Percentiles rank a stretch among this genome's conserved stretches.
Conservation (phyloP, 2,329 filamentous ascomycete species). For the Zymoseptoria ardabiliae region DNA sequence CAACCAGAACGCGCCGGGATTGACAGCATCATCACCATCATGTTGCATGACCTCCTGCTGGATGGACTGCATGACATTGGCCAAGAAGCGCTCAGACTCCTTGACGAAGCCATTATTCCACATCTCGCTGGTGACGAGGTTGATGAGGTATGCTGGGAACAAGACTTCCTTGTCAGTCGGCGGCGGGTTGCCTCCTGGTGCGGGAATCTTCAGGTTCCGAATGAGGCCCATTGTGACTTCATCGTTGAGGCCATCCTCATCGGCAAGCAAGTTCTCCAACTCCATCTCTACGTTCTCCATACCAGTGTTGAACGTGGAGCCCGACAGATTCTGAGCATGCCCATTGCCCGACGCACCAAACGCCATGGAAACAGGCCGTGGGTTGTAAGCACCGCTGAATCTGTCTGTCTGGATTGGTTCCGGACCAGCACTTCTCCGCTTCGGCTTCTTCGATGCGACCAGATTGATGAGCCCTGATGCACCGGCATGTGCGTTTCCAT, state of each 20-base stretch:
- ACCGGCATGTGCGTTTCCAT: conserved; percentile 48
- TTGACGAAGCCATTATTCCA: conserved; percentile 99
- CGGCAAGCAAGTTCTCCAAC: conserved; percentile 84
- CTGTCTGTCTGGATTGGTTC: conserved; percentile 81
- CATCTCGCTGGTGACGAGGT: conserved; percentile 98
- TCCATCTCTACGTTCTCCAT: conserved; percentile 91
- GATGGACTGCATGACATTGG: conserved; percentile 99
- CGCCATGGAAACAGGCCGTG: conserved; percentile 93
- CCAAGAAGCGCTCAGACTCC: conserved; percentile 96
- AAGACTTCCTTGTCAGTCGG: conserved; percentile 97
- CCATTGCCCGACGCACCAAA: conserved; percentile 55
- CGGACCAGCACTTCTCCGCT: conserved; percentile 82
- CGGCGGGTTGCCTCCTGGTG: conserved; percentile 75
- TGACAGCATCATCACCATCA: conserved; percentile 93
- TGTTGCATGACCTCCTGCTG: conserved; percentile 99
- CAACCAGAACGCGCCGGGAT: conserved; percentile 95
- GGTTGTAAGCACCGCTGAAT: conserved; percentile 88
- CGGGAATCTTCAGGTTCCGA: conserved; percentile 90
- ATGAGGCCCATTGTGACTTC: conserved; percentile 96
- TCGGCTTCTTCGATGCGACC: conserved; percentile 93
- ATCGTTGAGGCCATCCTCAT: conserved; percentile 92
- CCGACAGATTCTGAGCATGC: conserved; percentile 64
- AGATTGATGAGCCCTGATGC: conserved; percentile 85
- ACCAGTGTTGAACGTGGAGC: conserved; percentile 69
- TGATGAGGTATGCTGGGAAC: conserved; percentile 98